These are phyloP conservation scores for Amanita jacksonii DNA, from an alignment of 768 basidiomycete genomes.

Conservation along the genomic window DNA sequence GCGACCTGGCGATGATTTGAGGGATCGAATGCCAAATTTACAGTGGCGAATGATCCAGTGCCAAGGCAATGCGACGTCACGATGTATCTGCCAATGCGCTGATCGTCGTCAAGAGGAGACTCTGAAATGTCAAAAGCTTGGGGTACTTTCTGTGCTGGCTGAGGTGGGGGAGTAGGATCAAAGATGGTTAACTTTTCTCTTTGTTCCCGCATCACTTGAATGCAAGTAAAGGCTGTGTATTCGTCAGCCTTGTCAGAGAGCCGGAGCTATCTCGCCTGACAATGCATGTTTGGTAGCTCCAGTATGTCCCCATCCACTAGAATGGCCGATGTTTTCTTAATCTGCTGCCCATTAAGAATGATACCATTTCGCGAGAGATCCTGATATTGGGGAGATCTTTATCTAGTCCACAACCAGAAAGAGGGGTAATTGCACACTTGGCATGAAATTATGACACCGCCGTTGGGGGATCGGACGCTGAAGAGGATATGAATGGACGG, in stretches of 20 bases:
- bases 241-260: background rate
- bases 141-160: conserved; percentile 44
- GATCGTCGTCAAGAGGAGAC: conserved; percentile 1
- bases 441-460: conserved; percentile 70
- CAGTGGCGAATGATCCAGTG: conserved; percentile 74
- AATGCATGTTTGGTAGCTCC: conserved; percentile 55
- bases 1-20: conserved; percentile 63
- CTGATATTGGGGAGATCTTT: conserved; percentile 23
- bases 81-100: conserved; percentile 58
- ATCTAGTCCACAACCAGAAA: background rate
- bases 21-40: conserved; percentile 67
- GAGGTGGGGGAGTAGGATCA: conserved; percentile 51
- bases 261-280: conserved; percentile 23
- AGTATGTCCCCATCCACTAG: conserved; percentile 71
- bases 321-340: conserved; percentile 58
- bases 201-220: conserved; percentile 44
- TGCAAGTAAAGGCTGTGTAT: conserved; percentile 53
- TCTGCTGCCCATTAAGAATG: conserved; percentile 56
- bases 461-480: conserved; percentile 62
- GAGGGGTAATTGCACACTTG: conserved; percentile 34
- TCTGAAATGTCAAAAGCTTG: conserved; percentile 3
- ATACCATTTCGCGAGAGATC: conserved; percentile 75
- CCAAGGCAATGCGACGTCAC: conserved; percentile 78
- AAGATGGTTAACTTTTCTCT: conserved; percentile 46
- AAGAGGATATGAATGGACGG: conserved; percentile 5